phyloP scores from a whole-genome alignment of 1,139 yeast genomes.

The Taiozyma onychis region DNA sequence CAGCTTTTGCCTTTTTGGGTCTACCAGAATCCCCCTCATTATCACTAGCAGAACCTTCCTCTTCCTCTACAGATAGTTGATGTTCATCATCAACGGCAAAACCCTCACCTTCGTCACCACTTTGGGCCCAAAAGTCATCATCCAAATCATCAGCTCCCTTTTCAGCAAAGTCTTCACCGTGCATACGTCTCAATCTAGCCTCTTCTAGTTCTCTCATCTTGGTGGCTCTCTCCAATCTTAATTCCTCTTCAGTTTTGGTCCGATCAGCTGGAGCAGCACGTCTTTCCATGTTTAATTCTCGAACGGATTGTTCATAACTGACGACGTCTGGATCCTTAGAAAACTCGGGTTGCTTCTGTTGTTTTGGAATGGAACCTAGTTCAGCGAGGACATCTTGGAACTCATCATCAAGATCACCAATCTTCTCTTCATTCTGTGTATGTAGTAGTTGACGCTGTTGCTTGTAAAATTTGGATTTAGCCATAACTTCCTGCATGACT shows the following conservation, averaged over 20 bases:
- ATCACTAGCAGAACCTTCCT: constrained; percentile 20
- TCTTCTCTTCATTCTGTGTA: constrained; percentile 62
- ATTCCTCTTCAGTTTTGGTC: constrained; percentile 87
- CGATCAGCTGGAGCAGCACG: constrained; percentile 96
- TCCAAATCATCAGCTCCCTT: constrained; percentile 64
- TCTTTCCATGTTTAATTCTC: constrained; percentile 76
- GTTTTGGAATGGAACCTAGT: constrained; percentile 30
- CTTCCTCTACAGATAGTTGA: constrained; percentile 13
- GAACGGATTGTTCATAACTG: constrained; percentile 67
- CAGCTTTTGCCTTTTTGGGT: constrained; percentile 16
- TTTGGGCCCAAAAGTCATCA: constrained; percentile 39
- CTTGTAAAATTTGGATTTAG: constrained; percentile 87
- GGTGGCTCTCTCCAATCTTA: constrained; percentile 62
- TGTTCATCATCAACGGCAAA: constrained; percentile 18
- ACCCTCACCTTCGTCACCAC: constrained; percentile 36
- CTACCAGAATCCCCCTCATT: constrained; percentile 16
- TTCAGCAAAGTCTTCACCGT: constrained; percentile 48
- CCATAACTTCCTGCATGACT: constrained; percentile 94
- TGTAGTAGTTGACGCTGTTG: constrained; percentile 81
- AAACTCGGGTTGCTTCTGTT: constrained; percentile 8
- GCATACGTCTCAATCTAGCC: constrained; percentile 81
- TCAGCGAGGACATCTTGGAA: constrained; percentile 76
- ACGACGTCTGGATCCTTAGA: constrained; percentile 18
- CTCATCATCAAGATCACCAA: constrained; percentile 71
- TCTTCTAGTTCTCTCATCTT: constrained; percentile 65